Percentiles rank a stretch among this genome's conserved stretches.
Evolutionary conservation across 2,329 filamentous ascomycete species (phyloP).

Genomic region (Xylariaceae sp.): DNA sequence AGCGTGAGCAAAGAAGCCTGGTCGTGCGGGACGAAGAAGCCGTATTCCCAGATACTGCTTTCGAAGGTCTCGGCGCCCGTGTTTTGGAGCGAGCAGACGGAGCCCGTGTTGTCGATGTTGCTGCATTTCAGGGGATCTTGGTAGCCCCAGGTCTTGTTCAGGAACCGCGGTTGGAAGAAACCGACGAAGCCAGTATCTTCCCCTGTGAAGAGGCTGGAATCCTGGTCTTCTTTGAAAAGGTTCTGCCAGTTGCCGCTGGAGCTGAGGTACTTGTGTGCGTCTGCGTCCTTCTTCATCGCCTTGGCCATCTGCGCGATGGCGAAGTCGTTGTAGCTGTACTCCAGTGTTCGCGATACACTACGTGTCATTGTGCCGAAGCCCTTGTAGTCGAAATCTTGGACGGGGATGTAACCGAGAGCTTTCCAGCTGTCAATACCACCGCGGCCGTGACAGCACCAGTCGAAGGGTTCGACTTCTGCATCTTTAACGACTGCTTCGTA

Average conservation of each 20-base stretch:
- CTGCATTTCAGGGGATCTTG: constrained; percentile 64
- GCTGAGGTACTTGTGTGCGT: constrained; percentile 54
- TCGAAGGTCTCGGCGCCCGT: constrained; percentile 66
- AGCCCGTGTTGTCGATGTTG: constrained; percentile 41
- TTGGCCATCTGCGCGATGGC: constrained; percentile 60
- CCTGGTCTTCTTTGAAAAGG: constrained; percentile 56
- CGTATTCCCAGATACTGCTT: constrained; percentile 66
- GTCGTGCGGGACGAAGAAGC: constrained; percentile 57
- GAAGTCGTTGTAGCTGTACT: constrained; percentile 76
- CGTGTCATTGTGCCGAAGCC: constrained; percentile 67
- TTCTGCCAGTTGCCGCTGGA: constrained; percentile 64
- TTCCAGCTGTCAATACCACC: constrained; percentile 72
- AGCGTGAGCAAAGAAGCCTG: constrained; percentile 49
- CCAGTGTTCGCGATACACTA: constrained; percentile 66
- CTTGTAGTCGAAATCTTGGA: constrained; percentile 59
- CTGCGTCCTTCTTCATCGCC: constrained; percentile 47
- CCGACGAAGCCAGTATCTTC: constrained; percentile 60
- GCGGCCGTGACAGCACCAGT: constrained; percentile 66
- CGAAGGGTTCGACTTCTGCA: constrained; percentile 62
- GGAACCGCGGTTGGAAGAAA: constrained; percentile 64
- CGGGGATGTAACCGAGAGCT: constrained; percentile 63
- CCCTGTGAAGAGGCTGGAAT: constrained; percentile 47
- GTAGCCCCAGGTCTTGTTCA: constrained; percentile 63
- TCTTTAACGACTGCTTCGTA: constrained; percentile 69
- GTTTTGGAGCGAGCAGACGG: constrained; percentile 55